Percentiles rank a stretch among this genome's conserved stretches.
phyloP scores from a whole-genome alignment of 345 rosid species.

The Geranium brycei region DNA sequence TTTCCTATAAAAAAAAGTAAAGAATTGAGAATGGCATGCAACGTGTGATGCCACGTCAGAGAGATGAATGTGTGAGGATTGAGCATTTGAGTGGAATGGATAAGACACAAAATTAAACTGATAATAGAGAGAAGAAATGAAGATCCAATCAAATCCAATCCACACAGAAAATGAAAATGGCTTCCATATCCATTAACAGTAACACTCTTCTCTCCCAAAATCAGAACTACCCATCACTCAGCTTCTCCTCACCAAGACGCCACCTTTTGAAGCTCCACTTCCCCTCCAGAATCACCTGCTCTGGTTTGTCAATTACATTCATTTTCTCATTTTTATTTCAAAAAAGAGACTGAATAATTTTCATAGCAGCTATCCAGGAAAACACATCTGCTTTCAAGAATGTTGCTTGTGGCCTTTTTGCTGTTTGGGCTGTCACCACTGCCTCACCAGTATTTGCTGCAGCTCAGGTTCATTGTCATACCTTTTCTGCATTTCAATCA shows the following conservation, averaged over 20 bases:
- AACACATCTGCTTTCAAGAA: conserved; percentile 16
- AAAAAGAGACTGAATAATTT: background rate
- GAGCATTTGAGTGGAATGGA: too few species aligned
- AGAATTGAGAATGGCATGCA: too few species aligned
- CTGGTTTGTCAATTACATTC: conserved; percentile 21
- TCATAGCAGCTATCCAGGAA: conserved; percentile 16
- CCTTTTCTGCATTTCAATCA: background rate
- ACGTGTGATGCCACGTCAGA: too few species aligned
- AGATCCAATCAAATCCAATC: background rate
- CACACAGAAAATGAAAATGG: conserved; percentile 20
- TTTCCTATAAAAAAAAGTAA: too few species aligned
- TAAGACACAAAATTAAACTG: too few species aligned
- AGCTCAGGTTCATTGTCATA: conserved; percentile 34
- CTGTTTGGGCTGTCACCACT: conserved; percentile 50
- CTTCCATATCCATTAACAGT: conserved; percentile 23
- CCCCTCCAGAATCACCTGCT: conserved; percentile 29
- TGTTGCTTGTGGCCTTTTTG: conserved; percentile 58
- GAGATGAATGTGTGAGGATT: too few species aligned
- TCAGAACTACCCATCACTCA: too few species aligned
- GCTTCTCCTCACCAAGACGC: conserved; percentile 7
- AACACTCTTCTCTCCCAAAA: conserved; percentile 10
- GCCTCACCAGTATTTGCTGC: conserved; percentile 79
- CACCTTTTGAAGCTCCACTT: conserved; percentile 16
- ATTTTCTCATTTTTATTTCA: background rate
- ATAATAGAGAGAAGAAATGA: background rate